Base-by-base conservation (phyloP, 805 yeast genomes). In the Candida sphagnicola region DNA sequence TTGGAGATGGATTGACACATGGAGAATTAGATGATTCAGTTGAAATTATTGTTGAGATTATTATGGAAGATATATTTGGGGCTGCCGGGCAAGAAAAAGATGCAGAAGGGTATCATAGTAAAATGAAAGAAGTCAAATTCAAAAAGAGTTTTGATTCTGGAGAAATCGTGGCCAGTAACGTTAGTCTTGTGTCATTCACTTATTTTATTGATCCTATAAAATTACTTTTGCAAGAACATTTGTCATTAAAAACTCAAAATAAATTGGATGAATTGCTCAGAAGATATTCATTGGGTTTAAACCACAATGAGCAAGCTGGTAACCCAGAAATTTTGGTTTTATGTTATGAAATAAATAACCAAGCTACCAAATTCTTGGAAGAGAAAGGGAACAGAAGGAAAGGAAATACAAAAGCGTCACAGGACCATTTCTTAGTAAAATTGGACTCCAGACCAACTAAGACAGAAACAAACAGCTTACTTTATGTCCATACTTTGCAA, bases 61-160 rank as follows among this genome's bases (percentile, higher is more conserved):
- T 90, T 16, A 91, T 91, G 96, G 95, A 89, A 53, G 96, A 91
- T 53, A 75, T 80, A 3, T 90, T 93, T 59, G 99, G 99, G 17
- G 75, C 82, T 8, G 85, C 95, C 3, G 95, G 96, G 25, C 84
- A 83, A 54, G 98, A 93, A 53, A 91, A 93, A 56, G 98, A 93
- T 47, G 90, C 93, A 4, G 97, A 89, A 44, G 96, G 89, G 14
- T 91, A 93, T 53, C 77, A 76, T 37, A 81, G 86, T 21, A 80
- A 82, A 44, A 85, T 89, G 80, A 85, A 84, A 50, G 99, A 91
- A 66, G 91, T 93, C 25, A 90, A 88, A 56, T 82, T 79, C 47
- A 87, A 86, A 54, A 88, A 88, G 62, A 83, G 95, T 67, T 85
- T 67, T 54, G 98, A 93, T 49, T 78, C 93, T 4, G 95, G 83